Conservation (phyloP, 2,329 filamentous ascomycete genomes). For the Aspergillus ibericus region DNA sequence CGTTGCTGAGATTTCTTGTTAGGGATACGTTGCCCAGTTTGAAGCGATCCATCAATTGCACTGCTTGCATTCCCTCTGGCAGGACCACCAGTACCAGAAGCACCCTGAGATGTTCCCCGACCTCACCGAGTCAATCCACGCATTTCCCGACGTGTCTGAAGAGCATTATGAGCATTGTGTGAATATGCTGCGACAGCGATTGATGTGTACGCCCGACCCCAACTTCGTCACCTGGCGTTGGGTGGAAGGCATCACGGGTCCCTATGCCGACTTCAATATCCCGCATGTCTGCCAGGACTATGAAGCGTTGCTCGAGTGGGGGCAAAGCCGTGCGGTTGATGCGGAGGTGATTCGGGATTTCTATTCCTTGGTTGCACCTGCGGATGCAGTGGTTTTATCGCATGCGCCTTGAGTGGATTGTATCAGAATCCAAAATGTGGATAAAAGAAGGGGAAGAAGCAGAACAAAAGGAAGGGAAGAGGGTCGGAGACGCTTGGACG, state of each 20-base stretch:
- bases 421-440: neutral
- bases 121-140: neutral
- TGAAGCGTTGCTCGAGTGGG: slow-evolving; percentile 2
- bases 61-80: neutral
- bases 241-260: neutral
- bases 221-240: neutral
- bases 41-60: neutral
- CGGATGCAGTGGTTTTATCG: neutral
- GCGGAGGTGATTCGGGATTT: neutral
- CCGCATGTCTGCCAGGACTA: neutral
- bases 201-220: neutral
- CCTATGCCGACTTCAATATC: neutral
- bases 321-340: neutral
- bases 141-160: neutral
- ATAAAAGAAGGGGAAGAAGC: too few species aligned
- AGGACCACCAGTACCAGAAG: neutral
- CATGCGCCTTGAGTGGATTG: neutral
- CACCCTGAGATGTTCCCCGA: neutral
- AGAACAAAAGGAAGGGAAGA: too few species aligned
- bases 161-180: neutral
- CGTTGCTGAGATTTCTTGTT: neutral
- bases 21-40: neutral
- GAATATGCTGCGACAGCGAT: neutral
- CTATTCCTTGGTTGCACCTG: neutral
- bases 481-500: too few species aligned